A percentile compares a stretch with the other conserved stretches of the same genome.
Conservation (phyloP, 441 rosid species). For the Pelargonium myrrhifolium region DNA sequence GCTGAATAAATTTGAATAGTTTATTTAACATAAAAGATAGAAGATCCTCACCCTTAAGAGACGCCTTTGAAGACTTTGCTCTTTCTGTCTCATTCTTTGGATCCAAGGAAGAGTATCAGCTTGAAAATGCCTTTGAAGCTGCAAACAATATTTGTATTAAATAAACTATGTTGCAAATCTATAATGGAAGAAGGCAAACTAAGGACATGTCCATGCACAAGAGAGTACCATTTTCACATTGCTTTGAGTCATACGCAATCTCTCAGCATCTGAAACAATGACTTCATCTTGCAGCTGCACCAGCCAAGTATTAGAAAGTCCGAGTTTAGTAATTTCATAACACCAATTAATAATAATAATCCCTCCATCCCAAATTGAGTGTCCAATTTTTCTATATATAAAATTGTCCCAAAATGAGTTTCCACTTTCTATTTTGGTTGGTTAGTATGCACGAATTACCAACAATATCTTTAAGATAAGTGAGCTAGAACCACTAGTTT, state of each 20-base stretch:
- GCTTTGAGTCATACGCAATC: conserved; percentile 78
- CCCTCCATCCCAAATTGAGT: too few relatives aligned
- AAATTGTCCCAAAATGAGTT: too few relatives aligned
- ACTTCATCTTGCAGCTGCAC: conserved; percentile 97
- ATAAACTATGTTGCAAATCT: conserved; percentile 16
- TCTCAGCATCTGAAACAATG: conserved; percentile 82
- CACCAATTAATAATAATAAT: background rate
- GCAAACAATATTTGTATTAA: conserved; percentile 22
- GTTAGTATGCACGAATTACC: too few relatives aligned
- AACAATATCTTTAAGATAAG: too few relatives aligned
- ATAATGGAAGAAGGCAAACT: conserved; percentile 8
- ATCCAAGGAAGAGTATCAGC: conserved; percentile 92
- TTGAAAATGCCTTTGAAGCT: conserved; percentile 96
- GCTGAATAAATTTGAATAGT: background rate
- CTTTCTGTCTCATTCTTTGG: conserved; percentile 85
- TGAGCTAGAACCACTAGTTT: too few relatives aligned
- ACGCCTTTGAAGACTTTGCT: conserved; percentile 91
- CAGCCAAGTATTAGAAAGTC: conserved; percentile 15
- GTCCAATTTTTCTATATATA: too few relatives aligned
- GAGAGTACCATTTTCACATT: conserved; percentile 77
- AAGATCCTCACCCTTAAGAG: conserved; percentile 65
- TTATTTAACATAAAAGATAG: background rate
- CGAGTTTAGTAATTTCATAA: background rate
- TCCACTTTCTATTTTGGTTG: too few relatives aligned
- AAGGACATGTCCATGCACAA: conserved; percentile 2